Conservation (phyloP, 2,329 filamentous ascomycete genomes). For the Massarina eburnea region DNA sequence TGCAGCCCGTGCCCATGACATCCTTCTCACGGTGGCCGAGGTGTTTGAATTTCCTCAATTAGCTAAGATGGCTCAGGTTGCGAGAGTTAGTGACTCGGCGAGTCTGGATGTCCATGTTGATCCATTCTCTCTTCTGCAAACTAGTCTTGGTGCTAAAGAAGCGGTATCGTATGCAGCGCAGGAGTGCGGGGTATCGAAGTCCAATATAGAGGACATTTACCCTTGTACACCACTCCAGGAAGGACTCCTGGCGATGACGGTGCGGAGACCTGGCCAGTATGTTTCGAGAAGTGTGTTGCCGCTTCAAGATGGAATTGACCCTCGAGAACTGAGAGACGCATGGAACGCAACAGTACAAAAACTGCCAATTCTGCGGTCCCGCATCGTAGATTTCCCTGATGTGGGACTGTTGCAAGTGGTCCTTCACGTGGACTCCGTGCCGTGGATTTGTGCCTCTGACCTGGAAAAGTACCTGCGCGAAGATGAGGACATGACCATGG, state of each 20-base stretch:
- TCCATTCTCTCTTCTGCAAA: neutral
- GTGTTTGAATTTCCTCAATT: constrained; percentile 2
- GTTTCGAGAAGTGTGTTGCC: constrained; percentile 1
- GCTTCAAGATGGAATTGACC: neutral
- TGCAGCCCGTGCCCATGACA: neutral
- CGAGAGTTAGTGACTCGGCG: too few species aligned
- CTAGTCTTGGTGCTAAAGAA: too few species aligned
- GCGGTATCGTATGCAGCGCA: neutral
- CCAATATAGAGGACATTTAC: constrained; percentile 6
- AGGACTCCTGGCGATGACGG: constrained; percentile 6
- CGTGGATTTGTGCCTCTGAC: neutral
- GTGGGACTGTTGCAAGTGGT: constrained; percentile 4
- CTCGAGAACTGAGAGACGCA: constrained; percentile 1
- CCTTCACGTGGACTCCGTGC: neutral
- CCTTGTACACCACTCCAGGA: constrained; percentile 11
- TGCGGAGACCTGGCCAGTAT: neutral
- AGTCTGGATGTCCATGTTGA: neutral
- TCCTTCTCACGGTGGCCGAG: neutral
- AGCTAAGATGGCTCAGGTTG: neutral
- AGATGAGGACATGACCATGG: neutral
- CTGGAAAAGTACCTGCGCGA: neutral
- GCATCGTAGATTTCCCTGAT: neutral
- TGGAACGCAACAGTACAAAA: neutral
- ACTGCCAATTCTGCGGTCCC: constrained; percentile 5
- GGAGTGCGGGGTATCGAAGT: neutral